Percentiles rank a stretch among this genome's conserved stretches.
phyloP scores from a whole-genome alignment of 148 eudicot species.

The Nepenthes gracilis region DNA sequence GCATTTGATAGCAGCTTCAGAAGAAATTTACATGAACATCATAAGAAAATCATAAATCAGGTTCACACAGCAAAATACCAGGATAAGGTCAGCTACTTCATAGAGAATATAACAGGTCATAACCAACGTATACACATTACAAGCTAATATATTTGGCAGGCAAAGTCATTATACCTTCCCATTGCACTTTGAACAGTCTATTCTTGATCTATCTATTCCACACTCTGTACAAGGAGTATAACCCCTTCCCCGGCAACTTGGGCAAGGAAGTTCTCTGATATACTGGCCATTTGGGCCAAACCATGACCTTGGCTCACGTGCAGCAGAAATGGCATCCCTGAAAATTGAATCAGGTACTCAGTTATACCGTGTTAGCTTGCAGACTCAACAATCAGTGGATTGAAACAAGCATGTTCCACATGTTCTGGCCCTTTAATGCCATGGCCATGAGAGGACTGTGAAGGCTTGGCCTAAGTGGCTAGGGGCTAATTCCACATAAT shows the following conservation, averaged over 20 bases:
- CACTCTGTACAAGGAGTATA: constrained; percentile 79
- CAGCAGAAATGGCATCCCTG: constrained; percentile 45
- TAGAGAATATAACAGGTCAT: too few species aligned
- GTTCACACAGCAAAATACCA: too few species aligned
- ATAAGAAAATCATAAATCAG: too few species aligned
- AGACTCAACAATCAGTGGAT: background rate
- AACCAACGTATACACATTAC: background rate
- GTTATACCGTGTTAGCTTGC: background rate
- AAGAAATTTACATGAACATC: too few species aligned
- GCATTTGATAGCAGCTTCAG: too few species aligned
- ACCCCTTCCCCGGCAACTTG: constrained; percentile 95
- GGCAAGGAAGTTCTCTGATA: constrained; percentile 89
- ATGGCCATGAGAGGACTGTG: too few species aligned
- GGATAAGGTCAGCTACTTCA: too few species aligned
- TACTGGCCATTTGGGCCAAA: constrained; percentile 98
- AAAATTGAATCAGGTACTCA: constrained; percentile 5
- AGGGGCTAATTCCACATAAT: too few species aligned
- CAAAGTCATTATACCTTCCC: constrained; percentile 50
- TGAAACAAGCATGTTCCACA: too few species aligned
- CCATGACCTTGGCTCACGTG: constrained; percentile 72
- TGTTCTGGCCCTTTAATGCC: too few species aligned
- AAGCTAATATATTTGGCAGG: background rate
- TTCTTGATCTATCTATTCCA: constrained; percentile 75
- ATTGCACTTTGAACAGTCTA: constrained; percentile 70
- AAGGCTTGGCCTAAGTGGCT: too few species aligned